phyloP scores from a whole-genome alignment of 2,329 filamentous ascomycete genomes.

The Pseudogymnoascus sp. region DNA sequence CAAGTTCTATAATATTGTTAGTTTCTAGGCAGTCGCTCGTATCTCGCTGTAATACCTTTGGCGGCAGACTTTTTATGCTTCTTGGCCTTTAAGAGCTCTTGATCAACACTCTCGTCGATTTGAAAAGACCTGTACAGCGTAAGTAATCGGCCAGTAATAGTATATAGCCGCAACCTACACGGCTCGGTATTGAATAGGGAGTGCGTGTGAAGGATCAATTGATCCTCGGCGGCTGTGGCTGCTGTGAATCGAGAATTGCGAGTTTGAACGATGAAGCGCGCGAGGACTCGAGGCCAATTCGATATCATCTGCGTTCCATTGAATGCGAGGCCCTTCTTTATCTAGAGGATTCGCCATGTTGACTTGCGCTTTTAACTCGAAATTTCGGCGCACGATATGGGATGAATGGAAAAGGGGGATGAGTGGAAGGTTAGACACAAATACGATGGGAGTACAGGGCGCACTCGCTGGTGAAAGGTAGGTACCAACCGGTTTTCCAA shows the following conservation, averaged over 20 bases:
- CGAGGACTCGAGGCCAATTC: slow-evolving; percentile 17
- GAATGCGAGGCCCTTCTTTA: slow-evolving; percentile 16
- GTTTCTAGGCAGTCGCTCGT: background rate
- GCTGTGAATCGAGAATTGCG: slow-evolving; percentile 24
- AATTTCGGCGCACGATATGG: background rate
- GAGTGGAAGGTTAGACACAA: background rate
- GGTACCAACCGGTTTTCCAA: background rate
- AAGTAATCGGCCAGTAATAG: background rate
- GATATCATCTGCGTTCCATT: slow-evolving; percentile 21
- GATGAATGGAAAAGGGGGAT: background rate
- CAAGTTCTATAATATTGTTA: slow-evolving; percentile 40
- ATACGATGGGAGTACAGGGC: background rate
- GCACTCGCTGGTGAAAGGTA: background rate
- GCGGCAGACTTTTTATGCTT: slow-evolving; percentile 37
- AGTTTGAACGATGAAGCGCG: slow-evolving; percentile 21
- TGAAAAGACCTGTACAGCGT: slow-evolving; percentile 34
- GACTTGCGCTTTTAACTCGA: background rate
- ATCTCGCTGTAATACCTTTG: slow-evolving; percentile 30
- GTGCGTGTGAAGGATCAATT: slow-evolving; percentile 33
- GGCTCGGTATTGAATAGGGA: slow-evolving; percentile 48
- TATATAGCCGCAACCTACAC: slow-evolving; percentile 29
- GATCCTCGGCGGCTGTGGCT: slow-evolving; percentile 22
- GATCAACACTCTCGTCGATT: slow-evolving; percentile 45
- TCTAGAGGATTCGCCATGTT: background rate
- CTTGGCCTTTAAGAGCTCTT: slow-evolving; percentile 32